phyloP scores from a whole-genome alignment of 768 basidiomycete genomes.

The Tubosaeta sp. region DNA sequence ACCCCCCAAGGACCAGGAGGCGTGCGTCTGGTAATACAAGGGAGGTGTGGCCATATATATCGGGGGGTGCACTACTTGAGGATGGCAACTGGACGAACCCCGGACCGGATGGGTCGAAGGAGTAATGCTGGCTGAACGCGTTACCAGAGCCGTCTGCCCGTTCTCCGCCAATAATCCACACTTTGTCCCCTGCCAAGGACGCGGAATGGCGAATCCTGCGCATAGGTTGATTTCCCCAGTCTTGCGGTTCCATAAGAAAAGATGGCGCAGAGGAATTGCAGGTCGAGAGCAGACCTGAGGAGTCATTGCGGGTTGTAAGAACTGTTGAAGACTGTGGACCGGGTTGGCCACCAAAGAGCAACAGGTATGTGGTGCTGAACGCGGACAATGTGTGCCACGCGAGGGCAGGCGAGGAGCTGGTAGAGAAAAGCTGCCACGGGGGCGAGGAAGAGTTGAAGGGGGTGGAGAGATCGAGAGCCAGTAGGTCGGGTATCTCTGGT shows the following conservation, averaged over 20 bases:
- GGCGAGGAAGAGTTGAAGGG: slow-evolving; percentile 59
- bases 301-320: slow-evolving; percentile 54
- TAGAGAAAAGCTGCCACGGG: slow-evolving; percentile 62
- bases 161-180: slow-evolving; percentile 78
- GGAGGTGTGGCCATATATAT: slow-evolving; percentile 68
- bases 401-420: slow-evolving; percentile 51
- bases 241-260: slow-evolving; percentile 45
- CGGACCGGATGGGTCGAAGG: slow-evolving; percentile 48
- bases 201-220: slow-evolving; percentile 77
- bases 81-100: slow-evolving; percentile 55
- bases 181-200: slow-evolving; percentile 44
- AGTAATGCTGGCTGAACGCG: slow-evolving; percentile 60
- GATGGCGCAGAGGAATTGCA: slow-evolving; percentile 33
- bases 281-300: slow-evolving; percentile 54
- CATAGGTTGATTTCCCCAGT: slow-evolving; percentile 64
- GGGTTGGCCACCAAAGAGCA: slow-evolving; percentile 77
- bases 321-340: slow-evolving; percentile 53
- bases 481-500: slow-evolving; percentile 65
- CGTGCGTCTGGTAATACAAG: slow-evolving; percentile 65
- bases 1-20: slow-evolving; percentile 75
- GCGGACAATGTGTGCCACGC: slow-evolving; percentile 81
- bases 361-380: slow-evolving; percentile 46
- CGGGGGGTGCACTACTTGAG: slow-evolving; percentile 52
- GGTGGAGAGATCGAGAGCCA: slow-evolving; percentile 59
- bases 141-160: slow-evolving; percentile 73